Evolutionary conservation across 2,329 filamentous ascomycete genomes (phyloP).

Genomic region (Penicillium hesseltinei): DNA sequence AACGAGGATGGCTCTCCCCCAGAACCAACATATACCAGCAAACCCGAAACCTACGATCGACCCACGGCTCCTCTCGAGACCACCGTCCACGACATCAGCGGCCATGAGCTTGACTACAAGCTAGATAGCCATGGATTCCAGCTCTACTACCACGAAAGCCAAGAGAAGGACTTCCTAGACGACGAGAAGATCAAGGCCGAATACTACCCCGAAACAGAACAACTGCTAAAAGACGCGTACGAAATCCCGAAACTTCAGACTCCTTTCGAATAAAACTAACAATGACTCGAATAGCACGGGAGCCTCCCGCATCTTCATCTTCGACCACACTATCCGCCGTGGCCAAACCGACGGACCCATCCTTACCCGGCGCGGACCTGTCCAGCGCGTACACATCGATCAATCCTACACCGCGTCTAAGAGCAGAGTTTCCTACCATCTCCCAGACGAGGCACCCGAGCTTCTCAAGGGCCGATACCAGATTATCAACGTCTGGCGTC

Average conservation of each 20-base stretch:
- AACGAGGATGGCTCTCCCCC: slow-evolving; percentile 46
- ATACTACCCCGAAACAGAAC: slow-evolving; percentile 50
- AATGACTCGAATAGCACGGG: slow-evolving; percentile 33
- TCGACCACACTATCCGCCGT: slow-evolving; percentile 52
- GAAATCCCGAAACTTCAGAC: neutral
- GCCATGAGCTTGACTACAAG: slow-evolving; percentile 44
- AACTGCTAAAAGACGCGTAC: slow-evolving; percentile 45
- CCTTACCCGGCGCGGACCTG: slow-evolving; percentile 44
- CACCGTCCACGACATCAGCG: slow-evolving; percentile 44
- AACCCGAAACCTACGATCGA: slow-evolving; percentile 43
- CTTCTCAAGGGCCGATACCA: slow-evolving; percentile 48
- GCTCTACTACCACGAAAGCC: slow-evolving; percentile 41
- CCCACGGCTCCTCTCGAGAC: slow-evolving; percentile 41
- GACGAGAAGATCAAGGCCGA: slow-evolving; percentile 41
- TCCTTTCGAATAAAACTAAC: neutral
- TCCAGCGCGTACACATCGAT: slow-evolving; percentile 53
- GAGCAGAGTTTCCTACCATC: slow-evolving; percentile 45
- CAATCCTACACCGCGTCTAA: slow-evolving; percentile 48
- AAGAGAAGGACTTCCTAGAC: slow-evolving; percentile 42
- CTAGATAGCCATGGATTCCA: slow-evolving; percentile 50
- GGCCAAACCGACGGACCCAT: slow-evolving; percentile 32
- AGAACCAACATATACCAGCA: slow-evolving; percentile 36
- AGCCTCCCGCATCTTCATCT: slow-evolving; percentile 47
- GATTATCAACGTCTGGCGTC: slow-evolving; percentile 55
- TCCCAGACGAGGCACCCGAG: slow-evolving; percentile 44